Percentiles rank a stretch among this genome's conserved stretches.
phyloP scores from a whole-genome alignment of 176 grass and related monocot genomes.

The Olyra latifolia region DNA sequence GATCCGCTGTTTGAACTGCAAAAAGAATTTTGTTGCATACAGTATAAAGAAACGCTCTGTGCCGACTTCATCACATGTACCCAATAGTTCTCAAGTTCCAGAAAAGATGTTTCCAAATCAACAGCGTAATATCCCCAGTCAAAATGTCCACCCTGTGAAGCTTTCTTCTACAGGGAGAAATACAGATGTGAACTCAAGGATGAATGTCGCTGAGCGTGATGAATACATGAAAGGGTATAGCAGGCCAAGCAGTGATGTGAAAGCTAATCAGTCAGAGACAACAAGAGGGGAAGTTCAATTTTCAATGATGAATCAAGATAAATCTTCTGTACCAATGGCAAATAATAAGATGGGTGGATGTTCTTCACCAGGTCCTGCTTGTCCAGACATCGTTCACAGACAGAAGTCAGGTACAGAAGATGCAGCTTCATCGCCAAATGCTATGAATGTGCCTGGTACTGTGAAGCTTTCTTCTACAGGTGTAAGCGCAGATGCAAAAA shows the following conservation, averaged over 20 bases:
- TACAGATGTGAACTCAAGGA: conserved; percentile 25
- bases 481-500: conserved; percentile 16
- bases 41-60: conserved; percentile 32
- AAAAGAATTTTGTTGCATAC: conserved; percentile 57
- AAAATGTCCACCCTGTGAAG: conserved; percentile 38
- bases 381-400: conserved; percentile 15
- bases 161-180: conserved; percentile 30
- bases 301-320: conserved; percentile 29
- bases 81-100: conserved; percentile 41
- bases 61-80: conserved; percentile 34
- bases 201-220: conserved; percentile 31
- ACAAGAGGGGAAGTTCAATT: conserved; percentile 35
- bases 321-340: conserved; percentile 33
- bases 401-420: conserved; percentile 25
- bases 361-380: conserved; percentile 5
- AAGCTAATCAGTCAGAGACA: conserved; percentile 38
- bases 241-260: conserved; percentile 13
- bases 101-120: conserved; percentile 37
- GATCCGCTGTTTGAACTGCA: conserved; percentile 58
- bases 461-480: conserved; percentile 33
- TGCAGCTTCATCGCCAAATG: conserved; percentile 26
- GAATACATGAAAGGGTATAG: conserved; percentile 28
- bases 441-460: conserved; percentile 21
- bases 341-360: conserved; percentile 12
- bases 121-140: conserved; percentile 11